phyloP scores from a whole-genome alignment of 257 asterid genomes.

The Gardenia jasminoides region DNA sequence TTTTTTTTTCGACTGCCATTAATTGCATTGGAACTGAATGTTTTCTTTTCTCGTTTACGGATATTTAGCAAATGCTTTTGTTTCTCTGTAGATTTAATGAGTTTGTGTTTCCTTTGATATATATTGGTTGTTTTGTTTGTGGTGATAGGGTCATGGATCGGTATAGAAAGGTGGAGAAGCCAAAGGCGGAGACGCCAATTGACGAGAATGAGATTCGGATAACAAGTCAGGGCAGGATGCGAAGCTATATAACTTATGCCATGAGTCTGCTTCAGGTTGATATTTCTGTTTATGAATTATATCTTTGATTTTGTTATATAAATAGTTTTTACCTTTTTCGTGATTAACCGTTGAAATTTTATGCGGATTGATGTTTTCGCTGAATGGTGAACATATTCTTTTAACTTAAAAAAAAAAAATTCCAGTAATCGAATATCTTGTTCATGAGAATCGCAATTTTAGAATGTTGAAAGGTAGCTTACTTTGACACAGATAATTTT shows the following conservation, averaged over 20 bases:
- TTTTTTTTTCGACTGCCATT: neutral
- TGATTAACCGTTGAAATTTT: neutral
- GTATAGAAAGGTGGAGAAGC: constrained; percentile 71
- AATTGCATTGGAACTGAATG: neutral
- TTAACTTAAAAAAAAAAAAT: too few relatives aligned
- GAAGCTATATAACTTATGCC: constrained; percentile 67
- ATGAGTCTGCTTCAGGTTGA: constrained; percentile 48
- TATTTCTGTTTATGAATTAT: neutral
- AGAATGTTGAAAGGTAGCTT: neutral
- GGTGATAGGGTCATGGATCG: constrained; percentile 53
- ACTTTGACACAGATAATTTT: neutral
- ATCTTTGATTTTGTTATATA: neutral
- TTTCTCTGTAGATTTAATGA: neutral
- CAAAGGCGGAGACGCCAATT: constrained; percentile 56
- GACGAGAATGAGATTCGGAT: constrained; percentile 71
- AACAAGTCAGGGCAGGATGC: constrained; percentile 75
- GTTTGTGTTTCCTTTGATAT: neutral
- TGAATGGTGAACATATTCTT: neutral
- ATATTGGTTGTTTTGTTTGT: neutral
- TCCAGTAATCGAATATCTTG: neutral
- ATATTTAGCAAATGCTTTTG: neutral
- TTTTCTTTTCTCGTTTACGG: too few relatives aligned
- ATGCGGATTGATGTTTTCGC: neutral
- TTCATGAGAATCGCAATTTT: neutral
- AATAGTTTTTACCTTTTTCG: neutral